Base-by-base conservation (phyloP, 2,329 filamentous ascomycete genomes). In the Domatiomyces catenatus region DNA sequence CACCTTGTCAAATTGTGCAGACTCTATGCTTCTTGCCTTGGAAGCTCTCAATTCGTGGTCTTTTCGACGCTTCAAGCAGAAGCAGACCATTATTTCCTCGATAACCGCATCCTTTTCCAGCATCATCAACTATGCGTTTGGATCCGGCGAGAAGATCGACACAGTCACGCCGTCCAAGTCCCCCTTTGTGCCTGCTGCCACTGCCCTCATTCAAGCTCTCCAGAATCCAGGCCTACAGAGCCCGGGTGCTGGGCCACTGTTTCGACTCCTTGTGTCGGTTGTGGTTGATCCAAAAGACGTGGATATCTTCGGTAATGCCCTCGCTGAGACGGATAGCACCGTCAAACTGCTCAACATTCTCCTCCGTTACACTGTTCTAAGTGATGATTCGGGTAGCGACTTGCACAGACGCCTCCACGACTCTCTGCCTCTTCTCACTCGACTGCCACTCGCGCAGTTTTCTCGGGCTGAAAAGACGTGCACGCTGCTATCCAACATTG, bases 31-130 rank as follows among this genome's bases (percentile, higher is more conserved):
- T 20, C 88, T 94, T 61, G 77, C 93, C 5, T 83, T 93, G 58
- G 88, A 94, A 67, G 92, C 84, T 64, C 85, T 84, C 39, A 78
- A 80, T 26, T 87, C 81, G 4, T 98, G 90, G 92, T 83, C 82
- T 58, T 95, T 93, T 63, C 73, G 77, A 5, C 74, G 76, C 1
- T 74, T 79, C 8, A 71, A 80, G 22, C 82, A 89, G 57, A 80
- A 83, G 44, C 77, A 80, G 48, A 72, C 80, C 50, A 75, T 95
- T 47, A 77, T 86, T 52, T 74, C 75, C 17, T 74, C 75, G 43
- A 78, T 94, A 22, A 75, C 86, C 22, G 74, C 74, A 4, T 76
- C 83, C 12, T 81, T 95, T 61, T 75, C 83, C 56, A 81, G 78
- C 45, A 73, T 94, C 26, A 68, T 95, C 19, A 71, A 75, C 32